Evolutionary conservation across 768 basidiomycete species (phyloP).

Genomic region (Lactifluus echinatus): DNA sequence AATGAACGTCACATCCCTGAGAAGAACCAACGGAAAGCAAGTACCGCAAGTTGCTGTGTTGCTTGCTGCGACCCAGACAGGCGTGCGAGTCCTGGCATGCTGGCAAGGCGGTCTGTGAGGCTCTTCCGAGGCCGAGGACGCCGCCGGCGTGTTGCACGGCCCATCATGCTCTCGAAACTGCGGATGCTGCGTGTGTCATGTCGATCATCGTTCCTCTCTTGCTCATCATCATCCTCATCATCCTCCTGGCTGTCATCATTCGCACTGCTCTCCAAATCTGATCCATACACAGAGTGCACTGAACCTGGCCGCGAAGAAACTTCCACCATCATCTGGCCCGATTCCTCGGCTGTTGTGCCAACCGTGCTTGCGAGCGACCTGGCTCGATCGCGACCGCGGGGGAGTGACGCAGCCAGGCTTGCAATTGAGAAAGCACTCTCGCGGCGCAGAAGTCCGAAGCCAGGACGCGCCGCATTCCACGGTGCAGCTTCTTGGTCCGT

Average conservation of each 20-base stretch:
- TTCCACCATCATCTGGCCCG: conserved; percentile 48
- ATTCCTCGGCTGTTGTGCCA: conserved; percentile 28
- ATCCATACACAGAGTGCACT: conserved; percentile 28
- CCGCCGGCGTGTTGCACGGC: conserved; percentile 22
- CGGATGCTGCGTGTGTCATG: conserved; percentile 67
- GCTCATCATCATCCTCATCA: conserved; percentile 33
- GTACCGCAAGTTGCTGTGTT: conserved; percentile 1
- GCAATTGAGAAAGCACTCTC: conserved; percentile 81
- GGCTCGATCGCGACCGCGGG: conserved; percentile 38
- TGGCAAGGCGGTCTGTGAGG: conserved; percentile 74
- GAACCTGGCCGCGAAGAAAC: conserved; percentile 48
- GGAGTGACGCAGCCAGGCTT: conserved; percentile 57
- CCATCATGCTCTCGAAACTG: conserved; percentile 86
- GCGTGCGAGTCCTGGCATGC: conserved; percentile 51
- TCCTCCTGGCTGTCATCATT: conserved; percentile 32
- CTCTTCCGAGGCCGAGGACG: conserved; percentile 52
- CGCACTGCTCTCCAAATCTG: conserved; percentile 27
- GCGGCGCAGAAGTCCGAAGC: conserved; percentile 61
- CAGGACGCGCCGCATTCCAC: conserved; percentile 38
- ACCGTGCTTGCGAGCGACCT: conserved; percentile 23
- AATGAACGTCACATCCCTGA: not conserved
- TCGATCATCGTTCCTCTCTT: conserved; percentile 30
- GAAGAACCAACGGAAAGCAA: conserved; percentile 13
- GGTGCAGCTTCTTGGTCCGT: conserved; percentile 29
- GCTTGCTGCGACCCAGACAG: conserved; percentile 26